Conservation (phyloP, 2,329 filamentous ascomycete genomes). For the Fusarium sublunatum region DNA sequence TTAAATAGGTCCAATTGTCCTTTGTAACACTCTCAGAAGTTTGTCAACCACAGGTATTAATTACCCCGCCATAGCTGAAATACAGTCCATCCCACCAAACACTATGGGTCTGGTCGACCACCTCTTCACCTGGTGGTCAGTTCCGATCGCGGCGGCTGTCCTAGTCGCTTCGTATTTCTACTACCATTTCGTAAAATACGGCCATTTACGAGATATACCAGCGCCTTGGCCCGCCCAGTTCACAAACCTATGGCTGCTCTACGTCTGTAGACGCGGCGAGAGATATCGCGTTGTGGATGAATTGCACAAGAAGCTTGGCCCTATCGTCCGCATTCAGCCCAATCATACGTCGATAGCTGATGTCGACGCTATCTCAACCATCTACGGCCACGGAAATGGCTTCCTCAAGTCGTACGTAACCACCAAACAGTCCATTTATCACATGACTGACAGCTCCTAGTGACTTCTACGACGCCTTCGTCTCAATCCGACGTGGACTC, state of each 20-base stretch:
- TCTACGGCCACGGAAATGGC: slow-evolving; percentile 85
- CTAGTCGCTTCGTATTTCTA: slow-evolving; percentile 67
- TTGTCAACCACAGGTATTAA: too few species aligned
- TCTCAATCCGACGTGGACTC: slow-evolving; percentile 84
- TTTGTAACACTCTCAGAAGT: too few species aligned
- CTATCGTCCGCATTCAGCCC: slow-evolving; percentile 85
- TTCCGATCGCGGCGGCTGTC: slow-evolving; percentile 59
- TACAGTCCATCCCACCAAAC: too few species aligned
- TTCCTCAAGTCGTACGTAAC: slow-evolving; percentile 73
- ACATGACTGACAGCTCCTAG: slow-evolving; percentile 53
- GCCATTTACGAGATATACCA: slow-evolving; percentile 65
- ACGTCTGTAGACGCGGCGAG: slow-evolving; percentile 71
- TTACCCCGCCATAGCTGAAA: too few species aligned
- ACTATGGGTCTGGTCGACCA: slow-evolving; percentile 48
- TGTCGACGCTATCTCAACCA: slow-evolving; percentile 76
- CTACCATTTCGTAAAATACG: slow-evolving; percentile 68
- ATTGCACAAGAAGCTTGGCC: slow-evolving; percentile 79
- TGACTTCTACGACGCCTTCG: slow-evolving; percentile 91
- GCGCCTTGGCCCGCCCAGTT: slow-evolving; percentile 73
- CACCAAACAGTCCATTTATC: rapidly evolving
- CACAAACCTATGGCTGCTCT: slow-evolving; percentile 83
- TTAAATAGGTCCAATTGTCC: too few species aligned
- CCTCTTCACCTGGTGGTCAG: slow-evolving; percentile 59
- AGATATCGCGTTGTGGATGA: slow-evolving; percentile 74
- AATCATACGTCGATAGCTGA: slow-evolving; percentile 87